Base-by-base conservation (phyloP, 2,329 filamentous ascomycete species). In the Clarireedia homoeocarpa region DNA sequence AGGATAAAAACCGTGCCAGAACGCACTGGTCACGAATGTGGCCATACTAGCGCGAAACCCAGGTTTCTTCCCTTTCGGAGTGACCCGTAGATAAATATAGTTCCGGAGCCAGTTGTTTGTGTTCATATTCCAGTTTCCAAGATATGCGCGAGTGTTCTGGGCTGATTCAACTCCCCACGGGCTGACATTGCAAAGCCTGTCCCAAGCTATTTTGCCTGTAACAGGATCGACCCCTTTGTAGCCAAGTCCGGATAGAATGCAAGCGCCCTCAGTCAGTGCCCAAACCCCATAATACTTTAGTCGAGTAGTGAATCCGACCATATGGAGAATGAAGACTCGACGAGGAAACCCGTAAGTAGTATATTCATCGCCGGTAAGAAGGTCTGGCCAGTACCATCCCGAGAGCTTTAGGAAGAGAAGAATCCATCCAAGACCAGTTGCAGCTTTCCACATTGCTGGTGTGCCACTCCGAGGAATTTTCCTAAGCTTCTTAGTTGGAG, bases 1-100 rank as follows among this genome's bases (percentile, higher is more conserved):
- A 0, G 94, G 92, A 64, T 95, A 95, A 73, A 99, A 99, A 30
- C 94, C 94, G 68, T 99, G 94, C 94, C 94, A 99, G 63, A 97
- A 86, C 3, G 94, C 92, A 67, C 91, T 96, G 20, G 94, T 97
- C 6, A 84, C 82, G 70, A 99, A 99, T 0, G 94, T 99, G 36
- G 91, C 90, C 75, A 99, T 75, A 66, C 88, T 97, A 51, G 94
- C 94, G 58, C 91, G 81, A 75, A 99, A 99, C 1, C 94, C 94
- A 9, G 94, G 94, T 71, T 97, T 99, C 77, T 91, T 94, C 53
- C 94, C 94, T 64, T 88, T 88, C 0, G 94, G 94, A 0, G 94
- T 99, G 3, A 99, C 94, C 24, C 94, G 85, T 48, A 99, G 79
- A 69, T 97, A 99, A 64, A 99, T 80, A 69, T 96, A 99, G 71